Evolutionary conservation across 2,329 filamentous ascomycete species (phyloP), one percentile per base, ranked within the genome.

Genomic region (Fusarium sp.): DNA sequence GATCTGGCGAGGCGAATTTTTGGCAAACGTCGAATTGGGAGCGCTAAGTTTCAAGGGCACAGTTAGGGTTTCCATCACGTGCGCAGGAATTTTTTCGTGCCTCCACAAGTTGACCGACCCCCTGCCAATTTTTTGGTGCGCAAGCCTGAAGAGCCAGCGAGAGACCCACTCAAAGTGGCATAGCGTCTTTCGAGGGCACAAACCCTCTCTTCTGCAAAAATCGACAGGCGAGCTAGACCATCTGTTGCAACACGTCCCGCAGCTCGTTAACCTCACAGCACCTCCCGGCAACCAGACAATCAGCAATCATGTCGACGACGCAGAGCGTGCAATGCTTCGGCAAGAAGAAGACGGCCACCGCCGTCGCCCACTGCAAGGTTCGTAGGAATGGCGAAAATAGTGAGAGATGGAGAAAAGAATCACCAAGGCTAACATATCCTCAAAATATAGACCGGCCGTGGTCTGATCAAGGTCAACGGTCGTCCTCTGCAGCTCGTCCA

Each of bases 391-490:
- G 60, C 63, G 65, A 59, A 34, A 52, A 59, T 20, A 29, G 18
- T 45, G 56, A 67, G 20, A 66, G 9, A 60, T 29, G 47, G 24
- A 10, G 29, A 27, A 61, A 24, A 18, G 58, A 27, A 35, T 16
- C 35, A 60, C 14, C 45, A 72, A 74, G 75, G 74, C 82, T 84
- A 77, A 83, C 80, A 73, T 72, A 60, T 22, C 58, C 50, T 13
- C 20, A 5, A 69, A 72, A 62, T 74, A 34, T 31, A 85, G 85
- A 80, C 84, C 79, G 84, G 84, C 76, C 80, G 81, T 79, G 96
- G 96, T 87, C 92, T 98, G 83, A 91, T 99, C 89, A 98, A 97
- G 91, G 96, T 98, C 88, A 99, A 98, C 91, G 96, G 96, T 88
- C 94, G 94, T 86, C 96, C 96, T 83, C 92, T 99, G 83, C 89